Base-by-base conservation (phyloP, 306 rosid genomes). In the Benincasa hispida region DNA sequence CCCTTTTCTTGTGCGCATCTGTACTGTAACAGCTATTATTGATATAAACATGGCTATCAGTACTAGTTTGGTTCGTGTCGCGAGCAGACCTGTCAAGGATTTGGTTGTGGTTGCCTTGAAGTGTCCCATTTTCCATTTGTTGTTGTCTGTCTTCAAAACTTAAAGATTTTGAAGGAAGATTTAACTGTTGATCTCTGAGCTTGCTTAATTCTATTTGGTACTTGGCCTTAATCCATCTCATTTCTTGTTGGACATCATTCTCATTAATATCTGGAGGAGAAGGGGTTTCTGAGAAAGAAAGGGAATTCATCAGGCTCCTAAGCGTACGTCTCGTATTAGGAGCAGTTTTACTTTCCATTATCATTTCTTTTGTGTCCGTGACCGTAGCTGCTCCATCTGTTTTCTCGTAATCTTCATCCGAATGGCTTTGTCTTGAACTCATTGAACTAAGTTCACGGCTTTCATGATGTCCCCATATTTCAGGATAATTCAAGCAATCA, bases 191-290 rank as follows among this genome's bases (percentile, higher is more conserved):
- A 73, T 89, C 90, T 82, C 67, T 65, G 42, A 84, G 87, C 61
- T 85, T 90, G 79, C 87, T 83, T 41, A 85, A 66, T 74, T 89
- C 88, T 81, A 85, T 84, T 79, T 89, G 93, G 82, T 83, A 86
- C 83, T 83, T 93, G 78, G 92, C 98, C 79, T 86, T 88, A 53
- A 84, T 82, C 96, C 93, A 86, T 83, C 98, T 89, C 61, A 89
- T 48, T 72, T 88, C 92, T 81, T 87, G 93, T 70, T 81, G 85
- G 54, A 63, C 80, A 42, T 80, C 93, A 42, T 74, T 84, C 82
- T 86, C 89, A 42, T 77, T 50, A 39, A 76, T 80, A 24, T 63
- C 84, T 75, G 81, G 77, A 19, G 50, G 74, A 10, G 86, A 83
- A 56, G 77, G 74, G 42, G 56, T 62, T n/a, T 78, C 65, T 48